Conservation (phyloP, 371 early-diverging fungal genomes). For the Mucor plumbeus region DNA sequence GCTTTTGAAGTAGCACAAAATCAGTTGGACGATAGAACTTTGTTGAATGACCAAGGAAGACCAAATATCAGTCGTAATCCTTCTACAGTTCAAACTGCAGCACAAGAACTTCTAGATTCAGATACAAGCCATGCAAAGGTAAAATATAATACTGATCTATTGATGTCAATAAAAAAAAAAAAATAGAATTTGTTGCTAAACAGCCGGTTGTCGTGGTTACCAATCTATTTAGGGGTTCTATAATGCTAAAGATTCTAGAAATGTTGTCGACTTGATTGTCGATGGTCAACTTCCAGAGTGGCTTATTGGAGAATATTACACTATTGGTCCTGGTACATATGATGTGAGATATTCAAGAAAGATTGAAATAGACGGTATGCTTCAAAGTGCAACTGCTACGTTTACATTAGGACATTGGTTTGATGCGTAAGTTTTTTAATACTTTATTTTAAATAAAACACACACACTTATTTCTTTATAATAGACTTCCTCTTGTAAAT, state of each 20-base stretch:
- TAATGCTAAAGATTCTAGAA: conserved; percentile 42
- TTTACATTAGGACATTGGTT: conserved; percentile 77
- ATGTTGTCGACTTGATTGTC: conserved; percentile 46
- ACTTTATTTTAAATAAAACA: not conserved
- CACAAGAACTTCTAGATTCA: conserved; percentile 9
- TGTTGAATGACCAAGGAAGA: conserved; percentile 34
- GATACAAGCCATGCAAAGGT: conserved; percentile 49
- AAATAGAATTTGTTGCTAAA: not conserved
- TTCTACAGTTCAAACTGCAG: conserved; percentile 3
- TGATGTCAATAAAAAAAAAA: not conserved
- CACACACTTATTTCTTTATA: not conserved
- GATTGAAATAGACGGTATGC: conserved; percentile 61
- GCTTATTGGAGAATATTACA: conserved; percentile 66
- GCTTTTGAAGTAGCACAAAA: conserved; percentile 10
- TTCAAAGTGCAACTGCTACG: conserved; percentile 63
- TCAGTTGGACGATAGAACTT: conserved; percentile 28
- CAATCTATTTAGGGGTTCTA: conserved; percentile 40
- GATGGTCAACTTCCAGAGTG: conserved; percentile 67
- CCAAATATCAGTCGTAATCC: conserved; percentile 27
- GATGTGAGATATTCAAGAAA: conserved; percentile 68
- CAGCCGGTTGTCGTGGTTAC: not conserved
- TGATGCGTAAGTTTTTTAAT: conserved; percentile 60
- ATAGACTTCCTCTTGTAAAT: conserved; percentile 61
- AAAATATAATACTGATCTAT: not conserved
- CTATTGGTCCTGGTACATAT: conserved; percentile 68